Conservation (phyloP, 2,329 filamentous ascomycete species). For the Meredithiella fracta region DNA sequence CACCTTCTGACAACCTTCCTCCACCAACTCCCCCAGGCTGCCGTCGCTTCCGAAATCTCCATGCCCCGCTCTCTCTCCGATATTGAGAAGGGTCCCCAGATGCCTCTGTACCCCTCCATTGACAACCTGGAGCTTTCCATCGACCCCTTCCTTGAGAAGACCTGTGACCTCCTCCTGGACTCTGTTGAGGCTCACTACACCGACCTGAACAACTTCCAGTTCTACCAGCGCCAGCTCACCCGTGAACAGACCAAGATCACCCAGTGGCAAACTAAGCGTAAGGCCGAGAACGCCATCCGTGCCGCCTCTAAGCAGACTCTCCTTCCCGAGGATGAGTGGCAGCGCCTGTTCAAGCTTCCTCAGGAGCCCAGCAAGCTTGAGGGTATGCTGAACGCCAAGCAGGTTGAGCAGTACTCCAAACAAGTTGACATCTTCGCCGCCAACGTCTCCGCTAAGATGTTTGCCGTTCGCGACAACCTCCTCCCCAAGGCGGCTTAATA, state of each 20-base stretch:
- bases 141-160: slow-evolving; percentile 96
- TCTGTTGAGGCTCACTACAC: slow-evolving; percentile 97
- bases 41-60: slow-evolving; percentile 39
- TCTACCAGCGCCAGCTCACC: slow-evolving; percentile 81
- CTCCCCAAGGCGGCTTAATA: slow-evolving; percentile 31
- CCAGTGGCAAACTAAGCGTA: slow-evolving; percentile 91
- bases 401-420: slow-evolving; percentile 94
- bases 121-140: slow-evolving; percentile 84
- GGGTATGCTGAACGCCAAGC: slow-evolving; percentile 83
- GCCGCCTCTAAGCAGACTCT: slow-evolving; percentile 72
- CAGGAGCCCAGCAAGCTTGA: slow-evolving; percentile 86
- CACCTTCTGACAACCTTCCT: slow-evolving; percentile 91
- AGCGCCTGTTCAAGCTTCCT: slow-evolving; percentile 93
- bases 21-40: slow-evolving; percentile 66
- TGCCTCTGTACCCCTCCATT: slow-evolving; percentile 70
- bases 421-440: slow-evolving; percentile 95
- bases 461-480: slow-evolving; percentile 65
- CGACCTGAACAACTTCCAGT: slow-evolving; percentile 97
- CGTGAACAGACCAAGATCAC: slow-evolving; percentile 95
- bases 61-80: slow-evolving; percentile 67
- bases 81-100: slow-evolving; percentile 48
- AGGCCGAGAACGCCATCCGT: slow-evolving; percentile 81
- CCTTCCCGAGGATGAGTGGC: slow-evolving; percentile 95
- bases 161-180: slow-evolving; percentile 86
- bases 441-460: slow-evolving; percentile 90